Evolutionary conservation across 2,329 filamentous ascomycete genomes (phyloP), one percentile per base, ranked within the genome.

Genomic region (Alternaria burnsii): DNA sequence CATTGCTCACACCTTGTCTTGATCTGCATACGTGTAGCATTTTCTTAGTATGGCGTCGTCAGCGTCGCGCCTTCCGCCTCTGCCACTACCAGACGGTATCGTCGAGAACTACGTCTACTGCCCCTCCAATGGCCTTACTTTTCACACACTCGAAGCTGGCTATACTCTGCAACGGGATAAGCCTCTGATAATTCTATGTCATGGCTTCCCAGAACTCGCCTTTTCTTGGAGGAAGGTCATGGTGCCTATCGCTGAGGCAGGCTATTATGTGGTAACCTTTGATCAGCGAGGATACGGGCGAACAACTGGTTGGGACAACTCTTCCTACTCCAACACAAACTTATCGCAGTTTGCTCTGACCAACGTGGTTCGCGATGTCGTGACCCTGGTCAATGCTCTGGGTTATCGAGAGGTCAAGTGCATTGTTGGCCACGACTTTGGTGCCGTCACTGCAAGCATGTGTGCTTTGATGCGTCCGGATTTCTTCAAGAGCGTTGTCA

Each of bases 281-380:
- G 89, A 92, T 68, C 88, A 89, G 68, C 84, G 89, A 50, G 89
- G 89, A 8, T 91, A 89, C 65, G 89, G 89, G 11, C 83, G 88
- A 26, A 91, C 89, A 0, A 87, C 82, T 0, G 86, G 86, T 50
- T 88, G 86, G 85, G 84, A 88, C 62, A 80, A 76, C 1, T 79
- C 82, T 2, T 67, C 71, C 8, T 88, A 81, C 69, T 75, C 82
- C 55, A 74, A 85, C 3, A 85, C 85, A 24, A 85, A 89, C 66
- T 74, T 90, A 40, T 78, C 78, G 8, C 83, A 85, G 24, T 90
- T 88, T 69, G 82, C 82, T 2, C 79, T 87, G 56, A 86, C 86
- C 0, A 85, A 83, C 18, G 79, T 90, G 0, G 85, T 89, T 30
- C 84, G 86, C 18, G 89, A 91, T 69, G 80, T 88, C 2, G 81